These are phyloP conservation scores for Erodium maritimum DNA, from an alignment of 345 rosid species.

Conservation along the genomic window DNA sequence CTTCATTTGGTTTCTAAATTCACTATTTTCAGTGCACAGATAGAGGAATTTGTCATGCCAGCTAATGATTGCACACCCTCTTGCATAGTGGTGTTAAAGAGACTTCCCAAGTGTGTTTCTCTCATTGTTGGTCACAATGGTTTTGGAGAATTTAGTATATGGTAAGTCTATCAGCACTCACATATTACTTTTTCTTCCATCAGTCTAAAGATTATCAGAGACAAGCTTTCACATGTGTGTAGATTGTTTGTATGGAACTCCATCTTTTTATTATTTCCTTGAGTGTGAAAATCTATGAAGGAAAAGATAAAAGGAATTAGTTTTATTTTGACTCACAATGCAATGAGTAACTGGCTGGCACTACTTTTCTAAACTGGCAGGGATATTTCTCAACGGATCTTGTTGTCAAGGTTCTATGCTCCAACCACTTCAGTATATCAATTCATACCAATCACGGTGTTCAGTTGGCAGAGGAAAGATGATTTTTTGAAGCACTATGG, in stretches of 20 bases:
- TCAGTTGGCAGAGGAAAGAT: slow-evolving; percentile 36
- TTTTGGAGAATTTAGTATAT: slow-evolving; percentile 62
- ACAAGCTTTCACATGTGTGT: not conserved
- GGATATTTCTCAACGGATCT: slow-evolving; percentile 49
- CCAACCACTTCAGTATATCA: slow-evolving; percentile 30
- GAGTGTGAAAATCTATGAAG: not conserved
- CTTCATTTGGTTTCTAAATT: slow-evolving; percentile 10
- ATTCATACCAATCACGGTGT: slow-evolving; percentile 50
- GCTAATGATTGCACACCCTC: slow-evolving; percentile 33
- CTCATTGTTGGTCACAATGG: slow-evolving; percentile 67
- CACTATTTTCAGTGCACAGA: slow-evolving; percentile 37
- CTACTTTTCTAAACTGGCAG: slow-evolving; percentile 23
- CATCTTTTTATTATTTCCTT: not conserved
- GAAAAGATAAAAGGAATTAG: not conserved
- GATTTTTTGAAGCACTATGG: slow-evolving; percentile 19
- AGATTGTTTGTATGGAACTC: not conserved
- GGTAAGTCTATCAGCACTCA: slow-evolving; percentile 33
- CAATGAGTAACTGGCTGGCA: not conserved
- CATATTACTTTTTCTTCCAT: not conserved
- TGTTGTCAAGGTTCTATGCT: slow-evolving; percentile 51
- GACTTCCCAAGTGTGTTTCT: slow-evolving; percentile 45
- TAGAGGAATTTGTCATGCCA: slow-evolving; percentile 38
- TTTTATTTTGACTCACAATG: not conserved
- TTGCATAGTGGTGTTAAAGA: slow-evolving; percentile 60
- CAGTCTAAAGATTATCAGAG: too few species aligned